phyloP scores from a whole-genome alignment of 2,329 filamentous ascomycete genomes.

The Botrytis aclada region DNA sequence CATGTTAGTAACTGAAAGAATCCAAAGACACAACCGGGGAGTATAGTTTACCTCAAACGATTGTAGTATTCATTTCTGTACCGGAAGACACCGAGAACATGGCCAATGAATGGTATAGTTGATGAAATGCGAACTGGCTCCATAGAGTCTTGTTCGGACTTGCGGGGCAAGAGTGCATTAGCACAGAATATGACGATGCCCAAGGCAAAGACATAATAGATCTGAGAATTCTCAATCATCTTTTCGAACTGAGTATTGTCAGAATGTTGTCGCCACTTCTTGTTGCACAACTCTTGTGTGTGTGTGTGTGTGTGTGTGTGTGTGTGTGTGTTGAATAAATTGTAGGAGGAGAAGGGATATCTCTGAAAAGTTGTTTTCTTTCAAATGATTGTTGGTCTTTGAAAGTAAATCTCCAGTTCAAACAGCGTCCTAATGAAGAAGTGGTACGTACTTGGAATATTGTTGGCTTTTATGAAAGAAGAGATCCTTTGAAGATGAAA shows the following conservation, averaged over 20 bases:
- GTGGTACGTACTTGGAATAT: not conserved
- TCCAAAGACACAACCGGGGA: too few relatives aligned
- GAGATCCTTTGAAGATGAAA: not conserved
- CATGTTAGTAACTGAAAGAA: not conserved
- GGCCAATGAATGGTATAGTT: constrained; percentile 11
- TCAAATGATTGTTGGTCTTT: not conserved
- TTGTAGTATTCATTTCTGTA: constrained; percentile 8
- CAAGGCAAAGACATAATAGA: not conserved
- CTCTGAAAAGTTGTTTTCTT: not conserved
- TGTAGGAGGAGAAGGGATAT: not conserved
- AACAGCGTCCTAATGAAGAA: not conserved
- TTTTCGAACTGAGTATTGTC: not conserved
- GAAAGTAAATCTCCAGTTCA: not conserved
- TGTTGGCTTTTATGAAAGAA: not conserved
- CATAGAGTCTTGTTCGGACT: not conserved
- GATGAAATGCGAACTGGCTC: not conserved
- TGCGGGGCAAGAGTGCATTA: not conserved
- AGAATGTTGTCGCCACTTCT: not conserved
- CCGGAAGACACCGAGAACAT: not conserved
- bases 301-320: not conserved
- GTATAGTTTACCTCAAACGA: not conserved
- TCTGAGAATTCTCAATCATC: not conserved
- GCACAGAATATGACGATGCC: not conserved
- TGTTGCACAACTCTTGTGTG: not conserved
- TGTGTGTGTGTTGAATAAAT: not conserved